These are phyloP conservation scores for Fistulinella prunicolor DNA, from an alignment of 768 basidiomycete genomes.

Conservation along the genomic window DNA sequence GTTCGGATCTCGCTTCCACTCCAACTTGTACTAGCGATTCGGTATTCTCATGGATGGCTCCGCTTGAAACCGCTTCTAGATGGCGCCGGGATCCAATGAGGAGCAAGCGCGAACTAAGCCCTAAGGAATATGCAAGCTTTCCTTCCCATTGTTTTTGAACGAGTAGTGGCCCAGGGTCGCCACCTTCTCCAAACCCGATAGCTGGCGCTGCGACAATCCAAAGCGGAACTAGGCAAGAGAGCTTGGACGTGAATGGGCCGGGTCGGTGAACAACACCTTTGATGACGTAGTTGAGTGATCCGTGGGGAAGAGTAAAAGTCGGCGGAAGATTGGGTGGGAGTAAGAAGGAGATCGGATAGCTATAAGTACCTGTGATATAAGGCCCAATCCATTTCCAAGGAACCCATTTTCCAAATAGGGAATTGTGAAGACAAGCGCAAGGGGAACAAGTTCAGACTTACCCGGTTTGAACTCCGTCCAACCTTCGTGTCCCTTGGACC, in stretches of 20 bases:
- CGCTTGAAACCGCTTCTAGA: neutral
- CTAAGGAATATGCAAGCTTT: slow-evolving; percentile 80
- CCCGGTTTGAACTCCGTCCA: slow-evolving; percentile 95
- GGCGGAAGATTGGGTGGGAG: slow-evolving; percentile 83
- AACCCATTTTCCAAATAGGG: neutral
- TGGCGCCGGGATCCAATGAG: slow-evolving; percentile 56
- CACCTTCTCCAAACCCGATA: slow-evolving; percentile 76
- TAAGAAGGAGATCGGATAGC: slow-evolving; percentile 90
- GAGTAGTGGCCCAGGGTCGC: slow-evolving; percentile 71
- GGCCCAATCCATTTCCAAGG: slow-evolving; percentile 3
- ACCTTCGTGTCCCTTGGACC: slow-evolving; percentile 42
- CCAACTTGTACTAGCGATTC: neutral
- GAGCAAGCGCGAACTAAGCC: slow-evolving; percentile 76
- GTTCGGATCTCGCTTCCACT: slow-evolving; percentile 12
- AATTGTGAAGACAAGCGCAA: neutral
- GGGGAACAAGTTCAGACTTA: slow-evolving; percentile 28
- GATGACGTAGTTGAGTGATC: slow-evolving; percentile 74
- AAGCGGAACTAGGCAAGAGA: slow-evolving; percentile 70
- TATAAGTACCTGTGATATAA: slow-evolving; percentile 72
- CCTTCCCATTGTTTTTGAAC: slow-evolving; percentile 91
- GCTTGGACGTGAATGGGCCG: slow-evolving; percentile 77
- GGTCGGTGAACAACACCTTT: slow-evolving; percentile 84
- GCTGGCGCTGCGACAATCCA: slow-evolving; percentile 68
- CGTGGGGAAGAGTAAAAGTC: slow-evolving; percentile 69
- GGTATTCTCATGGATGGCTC: neutral